Conservation (phyloP, 495 filamentous ascomycete genomes). For the Xylaria cubensis region DNA sequence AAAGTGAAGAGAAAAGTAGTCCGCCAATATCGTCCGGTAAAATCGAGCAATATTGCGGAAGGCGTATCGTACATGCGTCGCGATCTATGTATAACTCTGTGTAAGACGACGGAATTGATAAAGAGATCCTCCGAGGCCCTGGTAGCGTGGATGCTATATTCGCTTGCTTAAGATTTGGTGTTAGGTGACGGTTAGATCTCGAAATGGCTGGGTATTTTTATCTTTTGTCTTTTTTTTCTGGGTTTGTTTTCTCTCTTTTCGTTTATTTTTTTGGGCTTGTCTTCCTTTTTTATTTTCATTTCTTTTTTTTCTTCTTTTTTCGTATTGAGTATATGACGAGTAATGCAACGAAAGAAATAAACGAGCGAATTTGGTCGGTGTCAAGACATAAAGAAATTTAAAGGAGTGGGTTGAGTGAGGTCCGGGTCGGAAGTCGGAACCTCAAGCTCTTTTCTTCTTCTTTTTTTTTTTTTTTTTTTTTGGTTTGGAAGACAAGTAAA, state of each 20-base stretch:
- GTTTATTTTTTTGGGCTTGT: conserved; percentile 21
- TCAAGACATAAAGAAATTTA: conserved; percentile 36
- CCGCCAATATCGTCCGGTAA: conserved; percentile 12
- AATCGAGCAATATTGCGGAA: background rate
- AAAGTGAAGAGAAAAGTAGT: conserved; percentile 22
- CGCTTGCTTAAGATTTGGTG: background rate
- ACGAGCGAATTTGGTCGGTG: conserved; percentile 45
- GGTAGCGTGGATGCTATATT: conserved; percentile 12
- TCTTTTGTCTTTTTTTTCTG: conserved; percentile 22
- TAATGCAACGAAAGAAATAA: conserved; percentile 36
- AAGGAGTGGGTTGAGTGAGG: conserved; percentile 29
- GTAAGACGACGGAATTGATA: background rate
- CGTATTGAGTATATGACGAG: conserved; percentile 11
- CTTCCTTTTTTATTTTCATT: conserved; percentile 18
- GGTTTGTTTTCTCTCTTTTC: background rate
- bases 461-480: background rate
- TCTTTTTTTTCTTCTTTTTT: conserved; percentile 28
- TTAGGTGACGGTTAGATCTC: conserved; percentile 6
- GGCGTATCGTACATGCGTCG: conserved; percentile 25
- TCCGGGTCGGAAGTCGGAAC: background rate
- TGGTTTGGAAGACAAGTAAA: conserved; percentile 24
- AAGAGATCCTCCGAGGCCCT: background rate
- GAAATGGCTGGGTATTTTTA: conserved; percentile 5
- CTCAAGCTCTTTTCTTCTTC: background rate
- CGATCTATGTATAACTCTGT: conserved; percentile 20